Conservation (phyloP, 148 eudicot species). For the Vaccinium corymbosum region DNA sequence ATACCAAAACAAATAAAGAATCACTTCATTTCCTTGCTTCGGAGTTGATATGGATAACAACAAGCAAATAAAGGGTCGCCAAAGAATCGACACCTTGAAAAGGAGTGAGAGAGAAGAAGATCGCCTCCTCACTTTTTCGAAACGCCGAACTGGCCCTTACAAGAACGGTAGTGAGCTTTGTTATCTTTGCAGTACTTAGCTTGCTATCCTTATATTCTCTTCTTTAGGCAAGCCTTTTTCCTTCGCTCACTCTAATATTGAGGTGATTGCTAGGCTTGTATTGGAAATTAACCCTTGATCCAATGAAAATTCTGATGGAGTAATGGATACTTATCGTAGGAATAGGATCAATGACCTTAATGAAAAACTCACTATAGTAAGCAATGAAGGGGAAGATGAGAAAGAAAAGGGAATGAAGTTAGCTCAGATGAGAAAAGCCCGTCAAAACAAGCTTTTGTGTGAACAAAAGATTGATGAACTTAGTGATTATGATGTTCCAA, state of each 20-base stretch:
- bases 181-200: constrained; percentile 14
- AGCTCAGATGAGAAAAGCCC: neutral
- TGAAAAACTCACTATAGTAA: neutral
- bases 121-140: constrained; percentile 29
- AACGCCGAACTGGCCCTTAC: too few species aligned
- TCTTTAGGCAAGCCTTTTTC: constrained; percentile 34
- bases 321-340: neutral
- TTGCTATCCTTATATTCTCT: constrained; percentile 25
- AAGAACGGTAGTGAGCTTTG: too few species aligned
- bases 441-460: neutral
- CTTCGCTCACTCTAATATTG: too few species aligned
- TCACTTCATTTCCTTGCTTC: neutral
- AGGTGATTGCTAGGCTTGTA: neutral
- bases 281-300: neutral
- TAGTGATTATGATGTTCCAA: neutral
- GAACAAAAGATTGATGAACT: neutral
- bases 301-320: neutral
- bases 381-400: neutral
- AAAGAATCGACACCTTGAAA: constrained; percentile 13
- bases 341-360: constrained; percentile 13
- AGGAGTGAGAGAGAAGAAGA: constrained; percentile 25
- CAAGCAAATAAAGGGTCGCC: constrained; percentile 17
- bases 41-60: constrained; percentile 17
- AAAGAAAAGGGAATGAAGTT: neutral
- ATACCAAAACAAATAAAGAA: neutral